These are phyloP conservation scores for Schizochytrium sp. DNA, from an alignment of 108 stramenopile genomes.

Conservation along the genomic window DNA sequence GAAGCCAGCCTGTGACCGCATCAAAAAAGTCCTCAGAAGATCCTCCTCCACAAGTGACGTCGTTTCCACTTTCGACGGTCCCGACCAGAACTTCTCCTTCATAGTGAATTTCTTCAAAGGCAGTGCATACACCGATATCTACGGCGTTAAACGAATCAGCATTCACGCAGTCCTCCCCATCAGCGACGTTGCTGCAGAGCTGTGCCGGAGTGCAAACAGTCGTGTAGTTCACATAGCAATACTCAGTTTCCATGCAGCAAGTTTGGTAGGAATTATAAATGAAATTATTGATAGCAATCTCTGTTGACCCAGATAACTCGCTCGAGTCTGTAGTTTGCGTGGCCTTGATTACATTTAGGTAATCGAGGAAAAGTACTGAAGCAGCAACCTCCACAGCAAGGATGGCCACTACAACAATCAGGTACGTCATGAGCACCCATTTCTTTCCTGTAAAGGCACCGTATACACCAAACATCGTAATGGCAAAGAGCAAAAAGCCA, in stretches of 20 bases:
- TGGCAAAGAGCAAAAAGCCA: conserved; percentile 25
- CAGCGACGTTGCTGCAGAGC: not conserved
- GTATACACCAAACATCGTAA: conserved; percentile 46
- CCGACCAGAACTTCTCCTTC: not conserved
- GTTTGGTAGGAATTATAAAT: conserved; percentile 43
- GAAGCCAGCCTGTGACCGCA: conserved; percentile 34
- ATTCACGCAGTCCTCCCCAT: not conserved
- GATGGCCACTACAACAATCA: conserved; percentile 25
- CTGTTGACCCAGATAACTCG: conserved; percentile 19
- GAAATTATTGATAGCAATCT: conserved; percentile 56
- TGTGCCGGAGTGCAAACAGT: not conserved
- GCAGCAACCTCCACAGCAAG: conserved; percentile 33
- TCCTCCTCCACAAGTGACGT: not conserved
- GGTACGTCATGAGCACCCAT: not conserved
- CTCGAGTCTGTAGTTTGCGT: not conserved
- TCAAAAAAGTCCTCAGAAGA: not conserved
- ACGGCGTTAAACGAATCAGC: not conserved
- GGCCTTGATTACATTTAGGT: conserved; percentile 8
- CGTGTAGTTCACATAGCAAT: not conserved
- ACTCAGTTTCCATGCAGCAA: conserved; percentile 23
- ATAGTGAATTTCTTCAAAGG: not conserved
- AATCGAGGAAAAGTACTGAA: conserved; percentile 33
- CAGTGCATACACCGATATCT: conserved; percentile 20
- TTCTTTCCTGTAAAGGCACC: conserved; percentile 57
- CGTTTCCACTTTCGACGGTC: not conserved